Conservation (phyloP, 176 grass and related monocot species). For the Cenchrus fungigraminus region DNA sequence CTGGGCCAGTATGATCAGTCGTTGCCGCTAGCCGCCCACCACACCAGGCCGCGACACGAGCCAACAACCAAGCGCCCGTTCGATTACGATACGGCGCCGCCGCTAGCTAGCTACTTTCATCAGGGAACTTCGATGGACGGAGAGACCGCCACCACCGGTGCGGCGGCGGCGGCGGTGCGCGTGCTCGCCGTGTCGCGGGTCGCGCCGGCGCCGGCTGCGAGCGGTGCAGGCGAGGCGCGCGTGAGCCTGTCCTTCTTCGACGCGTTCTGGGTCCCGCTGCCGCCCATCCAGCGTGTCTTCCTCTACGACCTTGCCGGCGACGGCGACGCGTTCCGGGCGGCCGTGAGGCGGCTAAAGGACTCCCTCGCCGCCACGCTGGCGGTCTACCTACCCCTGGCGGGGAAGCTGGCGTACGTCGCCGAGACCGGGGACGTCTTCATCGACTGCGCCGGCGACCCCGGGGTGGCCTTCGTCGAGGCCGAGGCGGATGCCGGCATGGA, state of each 20-base stretch:
- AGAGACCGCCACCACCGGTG: not conserved
- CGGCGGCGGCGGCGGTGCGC: not conserved
- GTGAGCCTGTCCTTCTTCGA: slow-evolving; percentile 49
- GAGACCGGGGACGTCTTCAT: slow-evolving; percentile 26
- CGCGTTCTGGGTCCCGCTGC: not conserved
- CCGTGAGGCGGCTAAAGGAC: not conserved
- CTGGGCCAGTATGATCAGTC: too few relatives aligned
- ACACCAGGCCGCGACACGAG: too few relatives aligned
- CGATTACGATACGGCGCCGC: too few relatives aligned
- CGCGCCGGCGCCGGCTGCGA: not conserved
- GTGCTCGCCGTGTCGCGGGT: slow-evolving; percentile 37
- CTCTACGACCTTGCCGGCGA: slow-evolving; percentile 18
- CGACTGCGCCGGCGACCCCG: not conserved
- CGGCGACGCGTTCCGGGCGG: not conserved
- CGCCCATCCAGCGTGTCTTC: slow-evolving; percentile 34
- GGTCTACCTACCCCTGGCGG: slow-evolving; percentile 16
- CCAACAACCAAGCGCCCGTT: too few relatives aligned
- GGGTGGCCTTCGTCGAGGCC: slow-evolving; percentile 6
- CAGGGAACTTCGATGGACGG: slow-evolving; percentile 19
- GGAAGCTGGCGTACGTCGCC: not conserved
- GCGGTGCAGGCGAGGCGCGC: not conserved
- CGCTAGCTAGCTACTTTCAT: too few relatives aligned
- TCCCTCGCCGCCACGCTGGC: slow-evolving; percentile 17
- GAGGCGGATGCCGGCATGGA: not conserved
- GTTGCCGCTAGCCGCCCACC: too few relatives aligned